Percentiles rank a stretch among this genome's conserved stretches.
phyloP scores from a whole-genome alignment of 176 grass and related monocot genomes.

The Ensete glaucum region DNA sequence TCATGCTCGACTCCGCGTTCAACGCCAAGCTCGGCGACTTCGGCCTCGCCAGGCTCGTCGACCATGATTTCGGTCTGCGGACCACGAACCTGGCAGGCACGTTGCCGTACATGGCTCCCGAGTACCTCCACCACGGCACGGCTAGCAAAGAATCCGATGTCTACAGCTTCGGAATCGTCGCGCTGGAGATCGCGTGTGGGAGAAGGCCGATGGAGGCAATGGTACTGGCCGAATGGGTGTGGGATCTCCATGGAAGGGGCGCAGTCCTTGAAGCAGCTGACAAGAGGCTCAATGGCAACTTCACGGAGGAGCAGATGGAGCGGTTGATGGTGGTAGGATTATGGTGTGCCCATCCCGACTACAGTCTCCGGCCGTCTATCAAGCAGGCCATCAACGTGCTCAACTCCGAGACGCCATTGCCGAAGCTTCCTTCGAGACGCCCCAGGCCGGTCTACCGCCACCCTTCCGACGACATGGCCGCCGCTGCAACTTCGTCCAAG shows the following conservation, averaged over 20 bases:
- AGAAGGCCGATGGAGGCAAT: constrained; percentile 31
- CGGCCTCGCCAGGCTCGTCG: constrained; percentile 57
- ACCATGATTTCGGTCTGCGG: constrained; percentile 31
- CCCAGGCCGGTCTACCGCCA: background rate
- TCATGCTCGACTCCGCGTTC: constrained; percentile 79
- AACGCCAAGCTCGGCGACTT: constrained; percentile 73
- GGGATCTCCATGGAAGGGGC: constrained; percentile 60
- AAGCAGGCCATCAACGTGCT: constrained; percentile 4
- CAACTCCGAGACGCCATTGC: background rate
- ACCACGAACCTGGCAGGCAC: constrained; percentile 65
- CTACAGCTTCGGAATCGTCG: constrained; percentile 73
- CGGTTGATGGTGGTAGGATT: constrained; percentile 58
- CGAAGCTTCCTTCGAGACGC: background rate
- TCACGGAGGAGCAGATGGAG: constrained; percentile 55
- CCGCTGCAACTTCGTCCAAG: constrained; percentile 1
- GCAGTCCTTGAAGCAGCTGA: constrained; percentile 53
- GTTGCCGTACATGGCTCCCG: constrained; percentile 63
- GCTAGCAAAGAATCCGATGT: constrained; percentile 47
- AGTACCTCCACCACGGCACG: constrained; percentile 53
- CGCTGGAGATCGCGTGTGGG: constrained; percentile 59
- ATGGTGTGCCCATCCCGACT: constrained; percentile 60
- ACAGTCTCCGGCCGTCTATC: background rate
- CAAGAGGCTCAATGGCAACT: constrained; percentile 32
- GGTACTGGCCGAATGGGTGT: constrained; percentile 51
- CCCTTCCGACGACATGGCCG: background rate